Conservation (phyloP, 2,329 filamentous ascomycete species). For the Didymella keratinophila region DNA sequence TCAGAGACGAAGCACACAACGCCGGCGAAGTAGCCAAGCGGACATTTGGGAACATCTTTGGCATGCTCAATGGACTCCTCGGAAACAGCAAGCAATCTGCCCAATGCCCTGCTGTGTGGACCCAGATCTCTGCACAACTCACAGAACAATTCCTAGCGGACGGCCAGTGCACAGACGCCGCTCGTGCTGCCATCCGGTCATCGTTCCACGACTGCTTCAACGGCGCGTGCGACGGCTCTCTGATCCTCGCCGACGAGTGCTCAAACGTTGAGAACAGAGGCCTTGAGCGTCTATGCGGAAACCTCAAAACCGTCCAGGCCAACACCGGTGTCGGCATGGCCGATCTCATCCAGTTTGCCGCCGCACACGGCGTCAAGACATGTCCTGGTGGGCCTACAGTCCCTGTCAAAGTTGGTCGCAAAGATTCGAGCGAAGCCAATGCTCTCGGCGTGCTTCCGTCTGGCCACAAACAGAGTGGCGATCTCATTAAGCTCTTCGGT, state of each 20-base stretch:
- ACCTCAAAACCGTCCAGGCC: conserved; percentile 51
- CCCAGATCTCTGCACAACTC: conserved; percentile 42
- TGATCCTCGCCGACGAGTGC: conserved; percentile 49
- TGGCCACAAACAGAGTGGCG: conserved; percentile 21
- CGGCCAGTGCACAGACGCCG: conserved; percentile 48
- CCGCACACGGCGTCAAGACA: conserved; percentile 48
- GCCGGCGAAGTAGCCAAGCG: conserved; percentile 28
- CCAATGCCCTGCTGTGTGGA: conserved; percentile 45
- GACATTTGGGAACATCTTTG: conserved; percentile 22
- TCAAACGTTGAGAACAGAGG: conserved; percentile 53
- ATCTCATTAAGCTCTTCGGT: conserved; percentile 45
- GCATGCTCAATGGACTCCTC: conserved; percentile 17
- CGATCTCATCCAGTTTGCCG: conserved; percentile 51
- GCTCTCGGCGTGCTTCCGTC: conserved; percentile 37
- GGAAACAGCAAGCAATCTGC: conserved; percentile 12
- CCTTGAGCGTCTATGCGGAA: conserved; percentile 53
- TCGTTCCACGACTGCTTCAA: conserved; percentile 51
- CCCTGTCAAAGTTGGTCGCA: conserved; percentile 45
- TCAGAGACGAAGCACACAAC: conserved; percentile 30
- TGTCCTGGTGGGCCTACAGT: conserved; percentile 47
- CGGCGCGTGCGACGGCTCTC: conserved; percentile 48
- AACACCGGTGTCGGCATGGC: conserved; percentile 50
- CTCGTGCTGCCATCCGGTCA: conserved; percentile 45
- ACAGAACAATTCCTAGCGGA: conserved; percentile 44
- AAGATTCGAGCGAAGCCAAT: conserved; percentile 37